A percentile compares a stretch with the other conserved stretches of the same genome.
phyloP scores from a whole-genome alignment of 805 yeast genomes.

The Hanseniaspora lachancei region DNA sequence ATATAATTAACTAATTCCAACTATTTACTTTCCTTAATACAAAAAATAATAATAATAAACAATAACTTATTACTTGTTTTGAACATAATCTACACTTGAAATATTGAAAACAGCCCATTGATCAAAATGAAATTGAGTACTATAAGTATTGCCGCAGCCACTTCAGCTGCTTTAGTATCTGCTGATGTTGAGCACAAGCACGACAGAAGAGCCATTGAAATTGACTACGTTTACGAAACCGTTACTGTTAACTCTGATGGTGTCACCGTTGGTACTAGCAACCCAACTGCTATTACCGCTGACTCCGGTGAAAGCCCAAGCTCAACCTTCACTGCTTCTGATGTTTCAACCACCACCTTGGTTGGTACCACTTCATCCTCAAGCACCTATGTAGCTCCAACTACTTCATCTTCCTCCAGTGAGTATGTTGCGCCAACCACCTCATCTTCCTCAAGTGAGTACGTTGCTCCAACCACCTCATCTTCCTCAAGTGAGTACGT shows the following conservation, averaged over 20 bases:
- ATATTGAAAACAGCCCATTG: not conserved
- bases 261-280: slow-evolving; percentile 29
- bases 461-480: slow-evolving; percentile 20
- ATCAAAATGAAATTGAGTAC: slow-evolving; percentile 27
- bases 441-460: slow-evolving; percentile 15
- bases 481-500: slow-evolving; percentile 20
- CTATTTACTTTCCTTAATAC: slow-evolving; percentile 28
- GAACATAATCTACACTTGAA: not conserved
- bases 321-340: slow-evolving; percentile 16
- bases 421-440: slow-evolving; percentile 20
- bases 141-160: slow-evolving; percentile 22
- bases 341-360: slow-evolving; percentile 13
- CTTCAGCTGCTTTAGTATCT: slow-evolving; percentile 23
- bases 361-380: slow-evolving; percentile 14
- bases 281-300: slow-evolving; percentile 17
- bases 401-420: slow-evolving; percentile 18
- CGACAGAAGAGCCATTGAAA: slow-evolving; percentile 41
- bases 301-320: slow-evolving; percentile 13
- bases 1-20: slow-evolving; percentile 17
- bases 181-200: slow-evolving; percentile 30
- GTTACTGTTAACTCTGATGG: slow-evolving; percentile 41
- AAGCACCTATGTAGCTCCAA: slow-evolving; percentile 22
- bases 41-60: slow-evolving; percentile 12
- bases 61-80: not conserved
- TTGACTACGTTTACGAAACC: slow-evolving; percentile 42